Evolutionary conservation across 768 basidiomycete genomes (phyloP), one percentile per base, ranked within the genome.

Genomic region (Polyporus arcularius): DNA sequence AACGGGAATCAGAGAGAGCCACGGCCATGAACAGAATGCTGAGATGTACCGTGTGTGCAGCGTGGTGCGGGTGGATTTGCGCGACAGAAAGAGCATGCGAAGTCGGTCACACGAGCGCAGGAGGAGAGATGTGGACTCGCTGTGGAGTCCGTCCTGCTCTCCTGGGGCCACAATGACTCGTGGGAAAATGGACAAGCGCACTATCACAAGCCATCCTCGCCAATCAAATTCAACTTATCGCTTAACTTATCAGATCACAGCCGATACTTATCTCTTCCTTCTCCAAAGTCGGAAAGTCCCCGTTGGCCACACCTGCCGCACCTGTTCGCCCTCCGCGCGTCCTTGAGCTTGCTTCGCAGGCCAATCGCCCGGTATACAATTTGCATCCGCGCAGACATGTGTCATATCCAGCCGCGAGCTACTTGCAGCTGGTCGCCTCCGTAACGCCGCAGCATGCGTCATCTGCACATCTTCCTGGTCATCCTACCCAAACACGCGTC

Each of bases 51-150:
- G 16, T 51, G 40, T 54, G n/a, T 35, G 21, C 42, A 51, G 26
- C 26, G 26, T 14, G 14, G 12, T 16, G 16, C 41, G 14, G 46
- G 50, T 7, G 38, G 31, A 46, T 0, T 15, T 26, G n/a, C 48
- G 30, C 35, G 12, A 45, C 16, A 18, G 14, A 35, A 38, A 14
- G 55, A 21, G 42, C 50, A 46, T 14, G 48, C 38, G 49, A 32
- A 35, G n/a, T 43, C 58, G 21, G 65, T 67, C 66, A 67, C 65
- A 66, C 68, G 67, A 66, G 60, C 56, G 47, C 16, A 41, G 39
- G 56, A 38, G 41, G 38, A 54, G 41, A 11, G 16, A 49, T 12
- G 18, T 55, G 21, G 35, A 18, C 6, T 14, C 6, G 21, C 10
- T 18, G 10, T 8, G 21, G 7, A 11, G 46, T 48, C 21, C 21